Base-by-base conservation (phyloP, 371 early-diverging fungal species). In the Mortierella sp. region DNA sequence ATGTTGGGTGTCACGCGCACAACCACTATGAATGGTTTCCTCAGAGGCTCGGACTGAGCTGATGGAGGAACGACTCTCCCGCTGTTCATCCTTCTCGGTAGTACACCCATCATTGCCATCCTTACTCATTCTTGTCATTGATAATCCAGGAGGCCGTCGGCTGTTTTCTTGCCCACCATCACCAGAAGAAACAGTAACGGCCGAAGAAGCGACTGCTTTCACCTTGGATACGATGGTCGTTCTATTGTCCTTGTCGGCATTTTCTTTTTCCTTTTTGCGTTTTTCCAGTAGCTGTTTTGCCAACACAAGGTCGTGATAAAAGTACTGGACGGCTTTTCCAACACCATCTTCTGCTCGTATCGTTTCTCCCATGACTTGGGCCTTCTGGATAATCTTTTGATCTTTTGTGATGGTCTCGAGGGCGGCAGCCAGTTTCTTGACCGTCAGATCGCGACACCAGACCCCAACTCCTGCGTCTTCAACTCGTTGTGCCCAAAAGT, bases 401-500 rank as follows among this genome's bases (percentile, higher is more conserved):
- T 92, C 91, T 2, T 83, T 87, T 0, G 91, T 86, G 0, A 91
- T 83, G 0, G 79, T 70, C 2, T 80, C 64, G 16, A 94, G 63
- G 1, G 89, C 90, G 1, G 80, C 73, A 0, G 88, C 81, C 18
- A 94, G 61, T 23, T 80, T 82, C 30, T 87, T 85, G 10, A 84
- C 84, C 0, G 85, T 88, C 42, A 93, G 53, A 14, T 86, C 82
- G 31, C 84, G 85, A 46, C 92, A 72, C 58, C 84, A 84, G 14
- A 85, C 57, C 19, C 93, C 93, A n/a, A 86, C 66, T 1, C 87
- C 88, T 78, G 89, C 84, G 19, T 86, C 89, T 69, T 87, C 83
- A 2, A 93, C 81, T 5, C 92, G 88, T 26, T 87, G 83, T 7
- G 87, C 93, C 94, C 94, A 94, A 62, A 94, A 94, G 65, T 82